Conservation (phyloP, 345 rosid genomes). For the Trapa bicornis region DNA sequence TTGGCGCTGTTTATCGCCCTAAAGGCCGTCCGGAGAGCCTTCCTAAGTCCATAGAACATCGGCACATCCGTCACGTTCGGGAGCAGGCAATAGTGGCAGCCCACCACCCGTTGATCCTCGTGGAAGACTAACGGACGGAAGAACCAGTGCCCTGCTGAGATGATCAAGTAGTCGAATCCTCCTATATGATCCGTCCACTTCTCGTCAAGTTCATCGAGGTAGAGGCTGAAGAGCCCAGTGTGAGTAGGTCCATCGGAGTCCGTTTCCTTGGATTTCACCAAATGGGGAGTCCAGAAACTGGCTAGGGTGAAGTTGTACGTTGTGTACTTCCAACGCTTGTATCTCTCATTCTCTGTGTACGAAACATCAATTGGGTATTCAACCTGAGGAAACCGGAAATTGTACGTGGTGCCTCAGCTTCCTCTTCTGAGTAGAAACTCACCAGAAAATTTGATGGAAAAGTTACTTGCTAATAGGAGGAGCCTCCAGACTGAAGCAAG, state of each 20-base stretch:
- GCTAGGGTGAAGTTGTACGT: slow-evolving; percentile 67
- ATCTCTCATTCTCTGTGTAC: slow-evolving; percentile 28
- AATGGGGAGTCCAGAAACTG: slow-evolving; percentile 53
- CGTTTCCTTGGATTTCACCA: slow-evolving; percentile 32
- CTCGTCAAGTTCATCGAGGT: slow-evolving; percentile 49
- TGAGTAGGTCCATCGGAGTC: slow-evolving; percentile 26
- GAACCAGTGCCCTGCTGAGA: slow-evolving; percentile 86
- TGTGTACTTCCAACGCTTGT: slow-evolving; percentile 59
- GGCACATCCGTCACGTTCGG: slow-evolving; percentile 43
- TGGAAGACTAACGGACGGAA: slow-evolving; percentile 46
- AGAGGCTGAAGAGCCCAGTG: slow-evolving; percentile 37
- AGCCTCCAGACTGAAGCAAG: too few species aligned
- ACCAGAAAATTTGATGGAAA: too few species aligned
- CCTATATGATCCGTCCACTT: slow-evolving; percentile 46
- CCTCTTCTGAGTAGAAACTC: too few species aligned
- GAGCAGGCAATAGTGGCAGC: slow-evolving; percentile 53
- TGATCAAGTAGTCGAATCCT: slow-evolving; percentile 48
- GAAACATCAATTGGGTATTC: slow-evolving; percentile 70
- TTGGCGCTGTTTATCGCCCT: slow-evolving; percentile 35
- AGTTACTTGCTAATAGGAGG: too few species aligned
- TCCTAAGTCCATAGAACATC: slow-evolving; percentile 49
- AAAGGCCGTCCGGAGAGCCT: slow-evolving; percentile 59
- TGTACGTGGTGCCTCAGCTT: background rate
- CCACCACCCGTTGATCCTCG: slow-evolving; percentile 26
- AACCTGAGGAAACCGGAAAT: slow-evolving; percentile 21